Conservation (phyloP, 768 basidiomycete species). For the Saitozyma sp. region DNA sequence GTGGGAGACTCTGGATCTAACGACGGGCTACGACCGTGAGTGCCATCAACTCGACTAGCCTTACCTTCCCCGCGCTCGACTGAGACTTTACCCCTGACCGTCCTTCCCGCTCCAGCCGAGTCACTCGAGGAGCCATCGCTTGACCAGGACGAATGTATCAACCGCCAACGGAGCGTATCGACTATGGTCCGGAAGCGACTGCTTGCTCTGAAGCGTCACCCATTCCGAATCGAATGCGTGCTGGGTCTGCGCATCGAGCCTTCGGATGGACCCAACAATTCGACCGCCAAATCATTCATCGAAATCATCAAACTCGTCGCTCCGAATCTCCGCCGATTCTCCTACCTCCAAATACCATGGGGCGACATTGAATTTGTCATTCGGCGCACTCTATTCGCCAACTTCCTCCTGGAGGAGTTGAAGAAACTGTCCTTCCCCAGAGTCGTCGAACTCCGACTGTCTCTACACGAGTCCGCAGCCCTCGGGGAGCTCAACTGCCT, state of each 20-base stretch:
- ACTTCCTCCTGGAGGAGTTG: neutral
- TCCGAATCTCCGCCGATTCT: neutral
- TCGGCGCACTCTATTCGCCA: neutral
- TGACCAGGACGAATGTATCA: too few species aligned
- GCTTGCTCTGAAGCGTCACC: conserved; percentile 1
- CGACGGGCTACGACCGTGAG: conserved; percentile 13
- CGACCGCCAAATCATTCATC: neutral
- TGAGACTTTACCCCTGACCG: too few species aligned
- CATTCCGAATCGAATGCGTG: conserved; percentile 11
- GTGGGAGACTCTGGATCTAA: conserved; percentile 13
- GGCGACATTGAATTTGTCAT: neutral
- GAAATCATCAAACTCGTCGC: conserved; percentile 1
- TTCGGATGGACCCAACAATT: neutral
- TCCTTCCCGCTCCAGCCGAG: too few species aligned
- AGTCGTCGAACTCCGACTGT: neutral
- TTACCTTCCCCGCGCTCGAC: too few species aligned
- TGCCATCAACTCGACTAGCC: neutral
- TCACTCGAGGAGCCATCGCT: too few species aligned
- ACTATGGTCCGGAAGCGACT: neutral
- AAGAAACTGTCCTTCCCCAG: conserved; percentile 2
- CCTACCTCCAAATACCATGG: neutral
- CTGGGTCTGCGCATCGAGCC: conserved; percentile 7
- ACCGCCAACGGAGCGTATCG: too few species aligned
- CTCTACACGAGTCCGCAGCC: neutral
- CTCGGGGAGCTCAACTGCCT: neutral